These are phyloP conservation scores for Trichophyton simii DNA, from an alignment of 2,329 filamentous ascomycete species.

Conservation along the genomic window DNA sequence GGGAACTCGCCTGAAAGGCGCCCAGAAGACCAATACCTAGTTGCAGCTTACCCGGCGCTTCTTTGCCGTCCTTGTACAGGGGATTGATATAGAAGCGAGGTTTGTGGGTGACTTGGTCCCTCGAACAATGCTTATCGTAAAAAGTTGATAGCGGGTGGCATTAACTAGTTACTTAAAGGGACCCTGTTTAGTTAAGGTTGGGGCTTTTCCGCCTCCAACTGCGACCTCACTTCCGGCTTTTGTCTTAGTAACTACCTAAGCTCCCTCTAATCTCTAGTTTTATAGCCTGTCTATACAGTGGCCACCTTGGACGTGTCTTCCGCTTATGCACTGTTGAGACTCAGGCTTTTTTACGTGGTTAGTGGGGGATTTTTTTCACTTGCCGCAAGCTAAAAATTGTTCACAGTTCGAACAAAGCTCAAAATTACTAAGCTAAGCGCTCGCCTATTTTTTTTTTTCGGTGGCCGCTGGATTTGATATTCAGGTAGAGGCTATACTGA, in stretches of 20 bases:
- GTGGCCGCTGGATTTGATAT: neutral
- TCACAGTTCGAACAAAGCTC: neutral
- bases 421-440: neutral
- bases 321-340: too few relatives aligned
- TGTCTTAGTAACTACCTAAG: neutral
- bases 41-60: neutral
- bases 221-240: neutral
- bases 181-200: neutral
- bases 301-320: too few relatives aligned
- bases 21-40: neutral
- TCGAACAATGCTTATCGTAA: neutral
- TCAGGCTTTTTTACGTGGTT: too few relatives aligned
- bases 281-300: too few relatives aligned
- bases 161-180: neutral
- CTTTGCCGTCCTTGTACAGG: neutral
- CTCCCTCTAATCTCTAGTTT: too few relatives aligned
- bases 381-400: constrained; percentile 33
- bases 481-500: too few relatives aligned
- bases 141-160: neutral
- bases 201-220: neutral
- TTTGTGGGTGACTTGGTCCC: constrained; percentile 1
- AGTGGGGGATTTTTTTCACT: constrained; percentile 26
- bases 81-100: neutral
- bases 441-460: neutral
- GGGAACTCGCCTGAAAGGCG: neutral